Conservation (phyloP, 2,329 filamentous ascomycete genomes). For the Talaromyces pinophilus region DNA sequence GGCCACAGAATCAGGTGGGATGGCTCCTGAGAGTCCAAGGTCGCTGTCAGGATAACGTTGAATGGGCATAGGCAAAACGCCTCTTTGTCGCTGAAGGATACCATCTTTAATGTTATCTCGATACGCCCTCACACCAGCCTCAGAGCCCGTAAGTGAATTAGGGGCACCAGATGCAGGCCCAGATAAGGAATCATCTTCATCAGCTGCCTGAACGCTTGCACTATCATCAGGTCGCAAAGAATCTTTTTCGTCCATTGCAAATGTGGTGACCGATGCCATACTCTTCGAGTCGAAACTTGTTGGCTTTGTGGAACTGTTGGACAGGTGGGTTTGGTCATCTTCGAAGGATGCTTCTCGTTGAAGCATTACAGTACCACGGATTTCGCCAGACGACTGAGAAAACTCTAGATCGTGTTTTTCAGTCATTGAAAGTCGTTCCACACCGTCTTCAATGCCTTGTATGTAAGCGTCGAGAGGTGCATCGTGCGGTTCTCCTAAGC, state of each 20-base stretch:
- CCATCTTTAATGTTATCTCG: conserved; percentile 33
- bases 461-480: conserved; percentile 14
- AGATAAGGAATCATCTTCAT: conserved; percentile 85
- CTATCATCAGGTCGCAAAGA: conserved; percentile 93
- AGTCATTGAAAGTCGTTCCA: conserved; percentile 38
- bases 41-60: conserved; percentile 34
- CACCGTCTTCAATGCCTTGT: conserved; percentile 33
- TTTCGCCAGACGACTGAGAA: conserved; percentile 33
- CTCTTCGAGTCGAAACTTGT: conserved; percentile 92
- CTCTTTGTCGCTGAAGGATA: conserved; percentile 32
- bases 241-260: conserved; percentile 95
- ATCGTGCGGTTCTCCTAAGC: conserved; percentile 33
- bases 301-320: conserved; percentile 71
- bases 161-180: conserved; percentile 73
- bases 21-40: conserved; percentile 30
- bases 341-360: conserved; percentile 44
- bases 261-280: conserved; percentile 89
- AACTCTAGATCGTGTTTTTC: conserved; percentile 32
- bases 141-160: conserved; percentile 79
- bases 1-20: conserved; percentile 36
- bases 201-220: conserved; percentile 84
- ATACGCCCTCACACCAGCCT: conserved; percentile 58
- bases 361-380: conserved; percentile 33
- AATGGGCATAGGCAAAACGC: conserved; percentile 31
- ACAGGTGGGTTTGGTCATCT: conserved; percentile 54